Percentiles rank a stretch among this genome's conserved stretches.
Evolutionary conservation across 83 land plant species (phyloP).

Genomic region (Isoetes engelmannii): DNA sequence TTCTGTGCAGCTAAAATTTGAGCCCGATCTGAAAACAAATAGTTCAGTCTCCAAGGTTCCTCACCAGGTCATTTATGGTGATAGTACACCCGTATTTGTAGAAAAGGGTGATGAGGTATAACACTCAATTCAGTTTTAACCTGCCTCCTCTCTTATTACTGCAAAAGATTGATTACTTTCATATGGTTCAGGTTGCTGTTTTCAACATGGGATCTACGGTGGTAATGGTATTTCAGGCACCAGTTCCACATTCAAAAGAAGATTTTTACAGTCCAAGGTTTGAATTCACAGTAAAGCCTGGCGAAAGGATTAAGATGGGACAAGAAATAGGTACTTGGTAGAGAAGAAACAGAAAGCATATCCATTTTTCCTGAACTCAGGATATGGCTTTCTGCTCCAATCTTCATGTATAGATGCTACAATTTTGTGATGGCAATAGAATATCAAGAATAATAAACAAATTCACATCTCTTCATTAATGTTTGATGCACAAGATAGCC

Average conservation of each 20-base stretch:
- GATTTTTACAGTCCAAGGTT: conserved; percentile 12
- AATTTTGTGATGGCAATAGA: too few relatives aligned
- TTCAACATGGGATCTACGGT: conserved; percentile 98
- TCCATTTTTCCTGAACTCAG: too few relatives aligned
- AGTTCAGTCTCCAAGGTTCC: conserved; percentile 41
- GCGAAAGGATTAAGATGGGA: conserved; percentile 35
- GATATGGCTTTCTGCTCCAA: too few relatives aligned
- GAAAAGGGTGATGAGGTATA: conserved; percentile 89
- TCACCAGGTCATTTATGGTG: conserved; percentile 52
- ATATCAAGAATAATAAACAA: too few relatives aligned
- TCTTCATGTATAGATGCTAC: too few relatives aligned
- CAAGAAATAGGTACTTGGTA: conserved; percentile 29
- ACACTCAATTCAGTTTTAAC: not conserved
- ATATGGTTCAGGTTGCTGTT: conserved; percentile 54
- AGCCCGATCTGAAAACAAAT: conserved; percentile 79
- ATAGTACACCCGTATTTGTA: conserved; percentile 43
- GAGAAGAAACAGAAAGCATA: too few relatives aligned
- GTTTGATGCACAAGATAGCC: too few relatives aligned
- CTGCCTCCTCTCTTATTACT: not conserved
- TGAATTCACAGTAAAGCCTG: conserved; percentile 23
- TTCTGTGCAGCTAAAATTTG: conserved; percentile 55
- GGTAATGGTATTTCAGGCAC: conserved; percentile 92
- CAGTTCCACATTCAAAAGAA: conserved; percentile 21
- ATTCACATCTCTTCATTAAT: too few relatives aligned
- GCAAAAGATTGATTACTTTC: not conserved